A percentile compares a stretch with the other conserved stretches of the same genome.
Conservation (phyloP, 2,329 filamentous ascomycete species). For the Harringtonia lauricola region DNA sequence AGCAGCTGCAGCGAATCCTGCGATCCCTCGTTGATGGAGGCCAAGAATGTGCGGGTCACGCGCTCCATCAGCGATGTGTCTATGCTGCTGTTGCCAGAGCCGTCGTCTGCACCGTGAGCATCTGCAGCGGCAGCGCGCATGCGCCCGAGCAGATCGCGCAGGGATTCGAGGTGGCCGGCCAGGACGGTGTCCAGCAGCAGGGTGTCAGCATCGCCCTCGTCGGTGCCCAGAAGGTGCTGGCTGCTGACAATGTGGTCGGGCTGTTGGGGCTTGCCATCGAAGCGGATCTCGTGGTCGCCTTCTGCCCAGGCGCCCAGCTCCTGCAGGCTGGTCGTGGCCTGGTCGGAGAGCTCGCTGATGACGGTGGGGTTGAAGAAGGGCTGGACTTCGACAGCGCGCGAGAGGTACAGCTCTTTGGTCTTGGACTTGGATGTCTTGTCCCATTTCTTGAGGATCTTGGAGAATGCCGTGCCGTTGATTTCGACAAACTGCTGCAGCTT, state of each 20-base stretch:
- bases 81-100: slow-evolving; percentile 24
- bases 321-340: slow-evolving; percentile 90
- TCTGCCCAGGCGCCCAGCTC: slow-evolving; percentile 96
- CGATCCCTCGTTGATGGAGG: slow-evolving; percentile 77
- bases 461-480: slow-evolving; percentile 94
- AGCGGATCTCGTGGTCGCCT: slow-evolving; percentile 75
- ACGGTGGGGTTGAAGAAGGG: slow-evolving; percentile 97
- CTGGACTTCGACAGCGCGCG: slow-evolving; percentile 90
- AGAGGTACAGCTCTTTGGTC: slow-evolving; percentile 94
- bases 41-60: slow-evolving; percentile 81
- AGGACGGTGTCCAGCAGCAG: slow-evolving; percentile 81
- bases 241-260: slow-evolving; percentile 55
- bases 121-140: slow-evolving; percentile 47
- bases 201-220: slow-evolving; percentile 82
- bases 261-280: slow-evolving; percentile 36
- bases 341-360: slow-evolving; percentile 91
- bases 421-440: slow-evolving; percentile 99
- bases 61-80: slow-evolving; percentile 55
- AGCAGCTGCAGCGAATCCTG: slow-evolving; percentile 65
- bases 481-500: slow-evolving; percentile 98
- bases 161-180: slow-evolving; percentile 62
- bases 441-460: slow-evolving; percentile 99
- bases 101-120: slow-evolving; percentile 29
- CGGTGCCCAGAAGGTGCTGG: slow-evolving; percentile 58
- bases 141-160: slow-evolving; percentile 72